Conservation (phyloP, 2,329 filamentous ascomycete genomes). For the Ophiostoma piceae region DNA sequence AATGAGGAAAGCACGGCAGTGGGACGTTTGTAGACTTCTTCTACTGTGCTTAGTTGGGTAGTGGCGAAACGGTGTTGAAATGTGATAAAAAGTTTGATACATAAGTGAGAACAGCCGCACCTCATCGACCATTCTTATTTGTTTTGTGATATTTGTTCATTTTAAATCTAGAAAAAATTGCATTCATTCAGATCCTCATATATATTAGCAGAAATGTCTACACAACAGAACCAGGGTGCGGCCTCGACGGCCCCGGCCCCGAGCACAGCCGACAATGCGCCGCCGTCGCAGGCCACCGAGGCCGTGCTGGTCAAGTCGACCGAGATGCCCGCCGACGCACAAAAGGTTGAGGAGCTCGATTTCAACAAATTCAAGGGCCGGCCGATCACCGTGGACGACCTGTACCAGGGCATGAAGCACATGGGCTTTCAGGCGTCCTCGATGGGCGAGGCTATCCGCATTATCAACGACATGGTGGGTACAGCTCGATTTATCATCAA, state of each 20-base stretch:
- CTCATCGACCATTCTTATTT: neutral
- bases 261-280: slow-evolving; percentile 34
- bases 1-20: neutral
- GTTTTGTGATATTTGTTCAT: neutral
- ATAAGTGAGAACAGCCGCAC: neutral
- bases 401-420: slow-evolving; percentile 72
- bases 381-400: slow-evolving; percentile 77
- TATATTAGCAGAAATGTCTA: neutral
- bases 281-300: slow-evolving; percentile 62
- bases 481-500: slow-evolving; percentile 32
- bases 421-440: slow-evolving; percentile 73
- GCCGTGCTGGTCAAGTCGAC: slow-evolving; percentile 83
- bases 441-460: slow-evolving; percentile 78
- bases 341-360: slow-evolving; percentile 82
- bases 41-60: neutral
- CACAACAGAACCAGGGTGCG: neutral
- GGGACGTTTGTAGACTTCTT: neutral
- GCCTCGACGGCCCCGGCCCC: neutral
- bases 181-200: neutral
- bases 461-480: slow-evolving; percentile 92
- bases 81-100: neutral
- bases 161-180: neutral
- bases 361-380: slow-evolving; percentile 74
- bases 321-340: slow-evolving; percentile 71
- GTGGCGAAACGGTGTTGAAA: neutral